phyloP scores from a whole-genome alignment of 495 filamentous ascomycete species.

The Talaromyces wortmannii region DNA sequence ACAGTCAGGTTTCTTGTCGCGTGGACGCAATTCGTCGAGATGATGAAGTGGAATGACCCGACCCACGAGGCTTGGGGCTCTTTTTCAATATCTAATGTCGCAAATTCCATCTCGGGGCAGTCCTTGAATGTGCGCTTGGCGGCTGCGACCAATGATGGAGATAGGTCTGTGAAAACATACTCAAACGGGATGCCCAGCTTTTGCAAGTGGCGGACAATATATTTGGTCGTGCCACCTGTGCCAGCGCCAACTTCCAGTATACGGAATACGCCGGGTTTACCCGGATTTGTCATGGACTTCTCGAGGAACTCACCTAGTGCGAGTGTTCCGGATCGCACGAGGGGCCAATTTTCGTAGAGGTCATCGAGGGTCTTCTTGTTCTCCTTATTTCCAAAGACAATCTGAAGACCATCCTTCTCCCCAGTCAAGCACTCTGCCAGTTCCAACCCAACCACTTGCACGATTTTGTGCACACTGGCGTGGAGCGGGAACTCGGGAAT shows the following conservation, averaged over 20 bases:
- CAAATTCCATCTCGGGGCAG: slow-evolving; percentile 19
- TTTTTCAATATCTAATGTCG: slow-evolving; percentile 24
- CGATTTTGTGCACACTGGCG: slow-evolving; percentile 27
- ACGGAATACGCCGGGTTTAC: slow-evolving; percentile 5
- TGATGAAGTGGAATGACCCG: slow-evolving; percentile 21
- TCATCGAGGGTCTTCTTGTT: slow-evolving; percentile 36
- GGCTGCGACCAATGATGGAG: slow-evolving; percentile 22
- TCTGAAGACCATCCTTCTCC: slow-evolving; percentile 33
- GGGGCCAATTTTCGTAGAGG: slow-evolving; percentile 35
- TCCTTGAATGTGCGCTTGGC: slow-evolving; percentile 19
- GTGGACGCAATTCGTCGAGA: slow-evolving; percentile 38
- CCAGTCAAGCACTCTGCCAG: slow-evolving; percentile 36
- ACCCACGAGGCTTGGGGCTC: slow-evolving; percentile 8
- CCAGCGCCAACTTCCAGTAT: slow-evolving; percentile 32
- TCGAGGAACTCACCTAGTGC: slow-evolving; percentile 38
- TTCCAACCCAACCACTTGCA: slow-evolving; percentile 30
- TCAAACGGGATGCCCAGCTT: slow-evolving; percentile 13
- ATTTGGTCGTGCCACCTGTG: slow-evolving; percentile 32
- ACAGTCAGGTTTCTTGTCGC: slow-evolving; percentile 24
- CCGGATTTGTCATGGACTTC: slow-evolving; percentile 16
- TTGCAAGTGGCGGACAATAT: slow-evolving; percentile 14
- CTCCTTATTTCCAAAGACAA: slow-evolving; percentile 36
- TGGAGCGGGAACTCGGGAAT: slow-evolving; percentile 27
- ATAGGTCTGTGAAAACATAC: slow-evolving; percentile 39
- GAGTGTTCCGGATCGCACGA: slow-evolving; percentile 30